Base-by-base conservation (phyloP, 768 basidiomycete genomes). In the Termitomyces eurrhizus region DNA sequence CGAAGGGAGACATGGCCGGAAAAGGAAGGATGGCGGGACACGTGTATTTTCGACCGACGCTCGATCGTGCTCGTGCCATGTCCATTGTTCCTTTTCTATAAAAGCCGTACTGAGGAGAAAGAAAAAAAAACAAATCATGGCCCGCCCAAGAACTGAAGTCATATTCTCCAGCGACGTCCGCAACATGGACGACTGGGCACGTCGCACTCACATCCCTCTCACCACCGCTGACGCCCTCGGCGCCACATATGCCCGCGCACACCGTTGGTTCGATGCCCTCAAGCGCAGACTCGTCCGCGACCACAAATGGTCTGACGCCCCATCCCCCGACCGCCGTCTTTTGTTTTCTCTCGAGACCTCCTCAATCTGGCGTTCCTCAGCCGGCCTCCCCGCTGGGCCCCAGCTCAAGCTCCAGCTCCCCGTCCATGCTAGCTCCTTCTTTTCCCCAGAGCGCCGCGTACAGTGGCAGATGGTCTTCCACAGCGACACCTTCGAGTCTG, bases 401-500 rank as follows among this genome's bases (percentile, higher is more conserved):
- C 80, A 84, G 67, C 76, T 90, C 66, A 85, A 80, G 50, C 77
- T 92, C 7, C 86, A 89, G 68, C 81, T 93, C 39, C 91, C 91
- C 8, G 79, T 86, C 60, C 85, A 92, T 64, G 90, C 91, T 42
- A 87, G 86, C 44, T 90, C 91, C 29, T 93, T 93, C 74, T 93
- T 93, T 76, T 89, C 87, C 52, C 90, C 90, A 12, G 89, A 93
- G 70, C 78, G 91, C 65, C 84, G 89, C 61, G 83, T 92, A 50
- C 90, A 92, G 70, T 93, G 92, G 91, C 85, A 92, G 71, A 92
- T 92, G 90, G 89, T 92, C 67, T 93, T 93, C 70, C 90, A 88
- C 70, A 84, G 83, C 67, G 87, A 88, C 72, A 83, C 85, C 54
- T 89, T 89, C 73, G 86, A 87, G 67, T 86, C 84, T 33, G 81